These are phyloP conservation scores for Talaromyces rugulosus DNA, from an alignment of 2,329 filamentous ascomycete species.

Conservation along the genomic window DNA sequence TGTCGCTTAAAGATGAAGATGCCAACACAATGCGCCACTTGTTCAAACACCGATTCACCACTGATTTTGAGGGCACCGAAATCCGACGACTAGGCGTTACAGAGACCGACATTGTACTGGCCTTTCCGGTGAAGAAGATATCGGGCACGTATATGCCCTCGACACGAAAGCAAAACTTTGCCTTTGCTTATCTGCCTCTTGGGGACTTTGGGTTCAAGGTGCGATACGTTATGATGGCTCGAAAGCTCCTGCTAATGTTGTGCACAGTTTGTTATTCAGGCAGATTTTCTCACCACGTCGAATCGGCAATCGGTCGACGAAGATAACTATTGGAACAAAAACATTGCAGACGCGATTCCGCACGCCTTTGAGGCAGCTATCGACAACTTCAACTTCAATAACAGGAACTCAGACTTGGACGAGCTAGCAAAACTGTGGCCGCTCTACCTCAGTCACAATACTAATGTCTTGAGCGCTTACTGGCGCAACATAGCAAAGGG, in stretches of 20 bases:
- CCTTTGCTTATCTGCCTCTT: constrained; percentile 9
- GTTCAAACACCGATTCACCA: constrained; percentile 1
- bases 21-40: constrained; percentile 3
- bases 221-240: constrained; percentile 2
- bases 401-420: not conserved
- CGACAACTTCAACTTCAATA: constrained; percentile 1
- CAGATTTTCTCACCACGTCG: constrained; percentile 8
- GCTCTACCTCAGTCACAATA: constrained; percentile 6
- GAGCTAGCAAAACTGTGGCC: constrained; percentile 7
- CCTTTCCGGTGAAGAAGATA: not conserved
- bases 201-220: constrained; percentile 11
- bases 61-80: not conserved
- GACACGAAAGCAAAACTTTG: constrained; percentile 6
- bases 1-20: constrained; percentile 7
- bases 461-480: not conserved
- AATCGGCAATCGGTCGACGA: constrained; percentile 6
- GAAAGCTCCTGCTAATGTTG: constrained; percentile 3
- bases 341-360: constrained; percentile 7
- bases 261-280: constrained; percentile 6
- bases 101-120: constrained; percentile 6
- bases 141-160: constrained; percentile 2
- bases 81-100: constrained; percentile 2
- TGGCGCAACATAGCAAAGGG: constrained; percentile 5
- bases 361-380: constrained; percentile 5
- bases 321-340: constrained; percentile 8